Evolutionary conservation across 306 rosid species (phyloP).

Genomic region (Aeschynomene evenia): DNA sequence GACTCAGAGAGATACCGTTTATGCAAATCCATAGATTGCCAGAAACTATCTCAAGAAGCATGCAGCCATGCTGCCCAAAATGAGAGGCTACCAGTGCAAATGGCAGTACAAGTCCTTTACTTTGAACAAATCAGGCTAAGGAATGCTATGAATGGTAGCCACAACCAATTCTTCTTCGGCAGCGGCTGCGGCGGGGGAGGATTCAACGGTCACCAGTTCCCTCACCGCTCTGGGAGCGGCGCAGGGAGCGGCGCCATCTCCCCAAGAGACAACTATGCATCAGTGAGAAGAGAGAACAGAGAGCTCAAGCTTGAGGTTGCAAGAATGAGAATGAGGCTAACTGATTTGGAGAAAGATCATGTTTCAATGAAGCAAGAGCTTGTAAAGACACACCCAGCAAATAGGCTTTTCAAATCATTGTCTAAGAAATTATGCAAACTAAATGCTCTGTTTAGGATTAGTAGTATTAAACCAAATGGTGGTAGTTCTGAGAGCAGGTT

Average conservation of each 20-base stretch:
- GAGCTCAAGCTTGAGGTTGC: slow-evolving; percentile 97
- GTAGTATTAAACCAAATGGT: slow-evolving; percentile 51
- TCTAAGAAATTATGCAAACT: slow-evolving; percentile 74
- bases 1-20: slow-evolving; percentile 84
- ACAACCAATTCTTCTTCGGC: slow-evolving; percentile 83
- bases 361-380: slow-evolving; percentile 95
- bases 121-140: slow-evolving; percentile 93
- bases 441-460: slow-evolving; percentile 67
- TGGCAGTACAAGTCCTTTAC: slow-evolving; percentile 95
- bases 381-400: slow-evolving; percentile 78
- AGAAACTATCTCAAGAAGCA: slow-evolving; percentile 90
- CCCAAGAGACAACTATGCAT: slow-evolving; percentile 94
- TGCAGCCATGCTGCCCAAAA: slow-evolving; percentile 99
- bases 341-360: slow-evolving; percentile 94
- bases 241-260: slow-evolving; percentile 99
- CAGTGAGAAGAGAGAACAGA: slow-evolving; percentile 92
- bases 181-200: too few relatives aligned
- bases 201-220: slow-evolving; percentile 71
- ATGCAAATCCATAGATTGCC: slow-evolving; percentile 90
- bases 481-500: slow-evolving; percentile 63
- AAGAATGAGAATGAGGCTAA: slow-evolving; percentile 96
- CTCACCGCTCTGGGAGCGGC: slow-evolving; percentile 93
- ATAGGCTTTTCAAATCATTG: slow-evolving; percentile 70
- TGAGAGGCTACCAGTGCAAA: slow-evolving; percentile 90
- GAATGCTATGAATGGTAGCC: slow-evolving; percentile 89